Conservation (phyloP, 225 moss, liverwort and hornwort species). For the Thuidium tamariscinum region DNA sequence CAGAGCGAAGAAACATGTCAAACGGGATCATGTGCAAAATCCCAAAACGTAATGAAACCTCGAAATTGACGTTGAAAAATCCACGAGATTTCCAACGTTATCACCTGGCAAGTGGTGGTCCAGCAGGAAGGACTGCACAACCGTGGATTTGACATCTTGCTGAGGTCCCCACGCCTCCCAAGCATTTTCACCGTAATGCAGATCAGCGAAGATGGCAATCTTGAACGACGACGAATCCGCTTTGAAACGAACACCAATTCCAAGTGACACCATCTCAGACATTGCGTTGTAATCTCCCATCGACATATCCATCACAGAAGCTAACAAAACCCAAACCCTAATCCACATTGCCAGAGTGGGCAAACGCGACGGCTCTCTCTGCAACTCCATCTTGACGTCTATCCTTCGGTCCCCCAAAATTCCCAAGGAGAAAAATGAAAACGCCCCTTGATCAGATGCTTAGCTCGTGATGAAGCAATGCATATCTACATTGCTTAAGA, state of each 20-base stretch:
- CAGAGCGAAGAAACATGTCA: background rate
- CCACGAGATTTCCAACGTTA: background rate
- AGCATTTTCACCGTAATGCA: constrained; percentile 74
- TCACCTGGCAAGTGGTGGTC: constrained; percentile 64
- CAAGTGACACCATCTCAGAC: background rate
- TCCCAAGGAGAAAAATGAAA: too few relatives aligned
- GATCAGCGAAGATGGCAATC: constrained; percentile 68
- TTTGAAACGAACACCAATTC: background rate
- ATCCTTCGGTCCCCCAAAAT: background rate
- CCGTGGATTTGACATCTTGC: constrained; percentile 59
- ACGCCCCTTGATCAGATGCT: background rate
- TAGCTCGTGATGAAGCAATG: background rate
- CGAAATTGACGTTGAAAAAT: background rate
- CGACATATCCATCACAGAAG: background rate
- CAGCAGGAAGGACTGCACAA: constrained; percentile 53
- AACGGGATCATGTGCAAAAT: background rate
- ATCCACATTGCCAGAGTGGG: background rate
- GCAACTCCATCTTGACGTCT: background rate
- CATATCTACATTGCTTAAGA: background rate
- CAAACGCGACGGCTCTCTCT: background rate
- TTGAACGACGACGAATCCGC: constrained; percentile 31
- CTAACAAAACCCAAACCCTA: background rate
- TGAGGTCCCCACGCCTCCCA: constrained; percentile 76
- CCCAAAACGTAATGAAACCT: background rate
- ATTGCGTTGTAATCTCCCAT: background rate